These are phyloP conservation scores for Saturnispora galanensis DNA, from an alignment of 805 yeast genomes.

Conservation along the genomic window DNA sequence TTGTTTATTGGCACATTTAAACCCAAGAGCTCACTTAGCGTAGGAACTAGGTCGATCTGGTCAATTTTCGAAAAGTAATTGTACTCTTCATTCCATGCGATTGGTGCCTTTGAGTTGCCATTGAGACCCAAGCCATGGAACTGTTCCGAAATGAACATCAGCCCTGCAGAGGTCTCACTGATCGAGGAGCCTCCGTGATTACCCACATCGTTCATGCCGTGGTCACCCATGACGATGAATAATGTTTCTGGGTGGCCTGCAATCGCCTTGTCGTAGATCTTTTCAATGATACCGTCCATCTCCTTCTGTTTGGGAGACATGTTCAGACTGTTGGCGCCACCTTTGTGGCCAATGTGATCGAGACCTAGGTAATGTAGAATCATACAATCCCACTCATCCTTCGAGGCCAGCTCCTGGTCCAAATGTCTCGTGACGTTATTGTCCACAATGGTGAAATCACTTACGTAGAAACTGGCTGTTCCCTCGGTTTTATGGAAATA, in stretches of 20 bases:
- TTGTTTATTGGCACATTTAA: conserved; percentile 63
- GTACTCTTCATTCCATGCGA: conserved; percentile 33
- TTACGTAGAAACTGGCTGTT: conserved; percentile 86
- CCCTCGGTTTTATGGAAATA: conserved; percentile 67
- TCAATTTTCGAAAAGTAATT: conserved; percentile 43
- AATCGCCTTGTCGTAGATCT: conserved; percentile 33
- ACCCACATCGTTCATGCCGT: conserved; percentile 93
- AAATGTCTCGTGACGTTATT: conserved; percentile 85
- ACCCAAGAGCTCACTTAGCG: conserved; percentile 50
- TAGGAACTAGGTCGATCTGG: conserved; percentile 69
- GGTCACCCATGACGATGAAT: conserved; percentile 79
- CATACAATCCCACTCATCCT: conserved; percentile 66
- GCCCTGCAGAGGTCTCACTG: conserved; percentile 86
- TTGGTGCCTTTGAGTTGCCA: conserved; percentile 29
- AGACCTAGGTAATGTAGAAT: conserved; percentile 87
- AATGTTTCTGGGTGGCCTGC: conserved; percentile 38
- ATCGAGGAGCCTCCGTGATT: conserved; percentile 94
- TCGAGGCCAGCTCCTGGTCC: conserved; percentile 40
- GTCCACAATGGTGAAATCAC: conserved; percentile 92
- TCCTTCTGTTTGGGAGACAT: conserved; percentile 81
- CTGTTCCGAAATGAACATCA: conserved; percentile 58
- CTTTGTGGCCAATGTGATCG: conserved; percentile 97
- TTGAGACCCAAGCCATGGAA: conserved; percentile 28
- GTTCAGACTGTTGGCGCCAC: conserved; percentile 73
- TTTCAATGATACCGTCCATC: conserved; percentile 63